phyloP scores from a whole-genome alignment of 2,329 filamentous ascomycete genomes.

The Aspergillus bombycis region DNA sequence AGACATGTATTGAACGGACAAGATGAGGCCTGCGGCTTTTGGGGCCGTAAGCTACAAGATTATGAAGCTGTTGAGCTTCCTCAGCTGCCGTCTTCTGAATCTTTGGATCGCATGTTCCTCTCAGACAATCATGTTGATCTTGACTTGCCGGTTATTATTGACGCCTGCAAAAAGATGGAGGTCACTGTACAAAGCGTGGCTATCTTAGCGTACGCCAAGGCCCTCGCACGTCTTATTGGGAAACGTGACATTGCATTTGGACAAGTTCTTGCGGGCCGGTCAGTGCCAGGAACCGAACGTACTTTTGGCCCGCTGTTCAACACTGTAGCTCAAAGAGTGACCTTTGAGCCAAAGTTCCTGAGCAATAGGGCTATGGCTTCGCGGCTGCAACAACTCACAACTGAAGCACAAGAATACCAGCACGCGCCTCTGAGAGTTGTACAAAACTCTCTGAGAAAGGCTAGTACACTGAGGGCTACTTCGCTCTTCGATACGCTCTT shows the following conservation, averaged over 20 bases:
- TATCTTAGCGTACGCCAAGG: conserved; percentile 35
- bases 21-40: conserved; percentile 45
- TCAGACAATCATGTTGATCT: conserved; percentile 23
- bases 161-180: conserved; percentile 30
- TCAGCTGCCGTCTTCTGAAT: conserved; percentile 14
- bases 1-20: conserved; percentile 52
- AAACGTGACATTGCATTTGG: conserved; percentile 47
- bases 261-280: conserved; percentile 57
- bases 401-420: conserved; percentile 50
- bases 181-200: conserved; percentile 35
- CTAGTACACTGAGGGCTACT: conserved; percentile 33
- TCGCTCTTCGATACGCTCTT: conserved; percentile 55
- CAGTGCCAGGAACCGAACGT: conserved; percentile 50
- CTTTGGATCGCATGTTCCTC: conserved; percentile 21
- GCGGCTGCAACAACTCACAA: conserved; percentile 50
- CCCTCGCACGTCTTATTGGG: conserved; percentile 32
- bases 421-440: conserved; percentile 56
- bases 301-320: conserved; percentile 60
- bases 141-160: conserved; percentile 18
- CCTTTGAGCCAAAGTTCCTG: conserved; percentile 40
- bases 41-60: conserved; percentile 25
- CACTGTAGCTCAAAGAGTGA: conserved; percentile 52
- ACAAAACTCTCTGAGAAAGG: conserved; percentile 49
- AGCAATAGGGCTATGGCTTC: conserved; percentile 43
- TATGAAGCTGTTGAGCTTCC: conserved; percentile 27